Conservation (phyloP, 1,284 basidiomycete species). For the Fomitiporia mediterranea region DNA sequence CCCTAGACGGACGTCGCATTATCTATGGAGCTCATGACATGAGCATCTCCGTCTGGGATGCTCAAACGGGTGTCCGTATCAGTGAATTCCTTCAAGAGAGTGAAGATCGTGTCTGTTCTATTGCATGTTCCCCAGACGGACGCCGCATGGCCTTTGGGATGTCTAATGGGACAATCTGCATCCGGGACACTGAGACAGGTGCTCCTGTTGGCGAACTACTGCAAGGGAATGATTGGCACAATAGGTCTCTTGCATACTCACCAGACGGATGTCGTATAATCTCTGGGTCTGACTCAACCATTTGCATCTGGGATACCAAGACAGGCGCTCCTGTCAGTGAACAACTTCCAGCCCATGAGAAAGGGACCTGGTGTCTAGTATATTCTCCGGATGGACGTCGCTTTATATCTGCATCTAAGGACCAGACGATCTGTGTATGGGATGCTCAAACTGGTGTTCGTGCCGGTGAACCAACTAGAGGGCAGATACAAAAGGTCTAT, state of each 20-base stretch:
- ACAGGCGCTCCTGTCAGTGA: conserved; percentile 1
- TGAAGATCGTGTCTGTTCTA: too few relatives aligned
- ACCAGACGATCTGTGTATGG: too few relatives aligned
- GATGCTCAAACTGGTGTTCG: too few relatives aligned
- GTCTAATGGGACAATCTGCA: conserved; percentile 88
- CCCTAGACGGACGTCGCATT: not conserved
- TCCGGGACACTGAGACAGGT: conserved; percentile 77
- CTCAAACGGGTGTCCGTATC: not conserved
- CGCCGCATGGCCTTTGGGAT: conserved; percentile 92
- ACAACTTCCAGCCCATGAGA: conserved; percentile 3
- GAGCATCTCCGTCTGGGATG: conserved; percentile 10
- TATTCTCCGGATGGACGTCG: too few relatives aligned
- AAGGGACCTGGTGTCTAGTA: too few relatives aligned
- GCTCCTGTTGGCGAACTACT: not conserved
- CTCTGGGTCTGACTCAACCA: conserved; percentile 9
- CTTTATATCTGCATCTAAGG: too few relatives aligned
- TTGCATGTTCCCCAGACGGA: conserved; percentile 75
- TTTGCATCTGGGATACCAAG: conserved; percentile 8
- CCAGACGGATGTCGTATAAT: not conserved
- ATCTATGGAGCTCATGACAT: conserved; percentile 10
- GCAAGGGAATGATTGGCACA: conserved; percentile 17
- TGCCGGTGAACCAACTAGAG: too few relatives aligned
- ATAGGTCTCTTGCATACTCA: conserved; percentile 22
- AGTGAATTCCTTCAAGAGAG: conserved; percentile 10
- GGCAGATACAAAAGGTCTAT: too few relatives aligned